These are phyloP conservation scores for Saccharomyces paradoxus DNA, from an alignment of 805 yeast genomes.

Conservation along the genomic window DNA sequence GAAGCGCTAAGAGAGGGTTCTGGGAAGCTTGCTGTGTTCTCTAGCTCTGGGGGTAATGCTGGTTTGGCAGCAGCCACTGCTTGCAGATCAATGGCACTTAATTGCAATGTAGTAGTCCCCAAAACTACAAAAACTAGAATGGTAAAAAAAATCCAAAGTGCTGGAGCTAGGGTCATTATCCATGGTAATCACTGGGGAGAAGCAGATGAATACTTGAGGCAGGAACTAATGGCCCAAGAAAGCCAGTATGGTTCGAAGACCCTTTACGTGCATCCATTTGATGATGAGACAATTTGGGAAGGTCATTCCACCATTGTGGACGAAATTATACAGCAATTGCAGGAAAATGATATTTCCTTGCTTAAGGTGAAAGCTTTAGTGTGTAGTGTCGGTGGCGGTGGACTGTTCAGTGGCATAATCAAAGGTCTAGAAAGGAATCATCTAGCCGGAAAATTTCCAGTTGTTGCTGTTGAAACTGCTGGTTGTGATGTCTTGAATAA, in stretches of 20 bases:
- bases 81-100: slow-evolving; percentile 27
- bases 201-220: slow-evolving; percentile 38
- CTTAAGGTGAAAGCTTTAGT: slow-evolving; percentile 36
- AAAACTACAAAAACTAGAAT: slow-evolving; percentile 37
- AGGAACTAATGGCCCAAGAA: slow-evolving; percentile 17
- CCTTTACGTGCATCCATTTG: slow-evolving; percentile 48
- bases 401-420: slow-evolving; percentile 43
- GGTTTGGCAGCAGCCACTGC: slow-evolving; percentile 39
- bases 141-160: slow-evolving; percentile 34
- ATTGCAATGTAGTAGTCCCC: slow-evolving; percentile 59
- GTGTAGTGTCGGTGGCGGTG: slow-evolving; percentile 53
- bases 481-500: slow-evolving; percentile 49
- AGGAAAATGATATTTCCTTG: slow-evolving; percentile 12
- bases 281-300: slow-evolving; percentile 43
- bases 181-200: slow-evolving; percentile 41
- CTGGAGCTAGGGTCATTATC: slow-evolving; percentile 43
- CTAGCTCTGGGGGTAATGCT: slow-evolving; percentile 50
- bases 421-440: slow-evolving; percentile 34
- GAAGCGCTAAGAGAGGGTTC: slow-evolving; percentile 18
- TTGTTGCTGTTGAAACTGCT: slow-evolving; percentile 15
- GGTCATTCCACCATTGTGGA: slow-evolving; percentile 44
- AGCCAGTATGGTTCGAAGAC: slow-evolving; percentile 18
- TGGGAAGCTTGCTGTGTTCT: slow-evolving; percentile 33
- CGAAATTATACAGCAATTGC: slow-evolving; percentile 31
- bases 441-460: slow-evolving; percentile 30